Conservation (phyloP, 371 early-diverging fungal genomes). For the Haplosporangium sp. region DNA sequence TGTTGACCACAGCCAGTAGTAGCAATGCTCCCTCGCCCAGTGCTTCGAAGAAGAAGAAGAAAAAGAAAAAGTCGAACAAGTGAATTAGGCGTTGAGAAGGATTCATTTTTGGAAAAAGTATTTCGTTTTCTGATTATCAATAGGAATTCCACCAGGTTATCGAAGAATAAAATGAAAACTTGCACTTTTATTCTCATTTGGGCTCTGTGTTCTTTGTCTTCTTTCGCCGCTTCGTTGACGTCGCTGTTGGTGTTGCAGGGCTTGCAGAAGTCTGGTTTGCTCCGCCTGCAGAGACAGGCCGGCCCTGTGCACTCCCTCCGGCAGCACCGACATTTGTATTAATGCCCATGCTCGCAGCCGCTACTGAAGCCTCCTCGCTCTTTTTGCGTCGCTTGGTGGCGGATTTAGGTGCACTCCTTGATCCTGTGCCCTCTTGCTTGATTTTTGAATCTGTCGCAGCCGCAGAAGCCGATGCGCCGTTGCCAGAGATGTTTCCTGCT, state of each 20-base stretch:
- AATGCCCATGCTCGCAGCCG: constrained; percentile 38
- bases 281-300: constrained; percentile 15
- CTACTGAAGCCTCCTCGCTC: constrained; percentile 44
- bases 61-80: constrained; percentile 15
- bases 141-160: too few species aligned
- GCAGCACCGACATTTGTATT: constrained; percentile 24
- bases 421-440: constrained; percentile 19
- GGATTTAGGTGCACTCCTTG: constrained; percentile 23
- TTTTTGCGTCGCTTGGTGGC: constrained; percentile 45
- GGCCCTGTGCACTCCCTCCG: constrained; percentile 7
- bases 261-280: constrained; percentile 3
- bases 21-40: constrained; percentile 3
- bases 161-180: too few species aligned
- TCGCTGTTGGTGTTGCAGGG: constrained; percentile 30
- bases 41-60: constrained; percentile 10
- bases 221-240: constrained; percentile 35
- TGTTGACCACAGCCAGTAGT: too few species aligned
- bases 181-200: constrained; percentile 26
- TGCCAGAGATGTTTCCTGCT: constrained; percentile 8
- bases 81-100: too few species aligned
- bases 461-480: not conserved
- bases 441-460: constrained; percentile 13
- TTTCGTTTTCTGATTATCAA: too few species aligned
- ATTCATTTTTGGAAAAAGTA: too few species aligned
- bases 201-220: constrained; percentile 34